Evolutionary conservation across 176 grass and related monocot genomes (phyloP), one percentile per base, ranked within the genome.

Genomic region (Oryza meyeriana): DNA sequence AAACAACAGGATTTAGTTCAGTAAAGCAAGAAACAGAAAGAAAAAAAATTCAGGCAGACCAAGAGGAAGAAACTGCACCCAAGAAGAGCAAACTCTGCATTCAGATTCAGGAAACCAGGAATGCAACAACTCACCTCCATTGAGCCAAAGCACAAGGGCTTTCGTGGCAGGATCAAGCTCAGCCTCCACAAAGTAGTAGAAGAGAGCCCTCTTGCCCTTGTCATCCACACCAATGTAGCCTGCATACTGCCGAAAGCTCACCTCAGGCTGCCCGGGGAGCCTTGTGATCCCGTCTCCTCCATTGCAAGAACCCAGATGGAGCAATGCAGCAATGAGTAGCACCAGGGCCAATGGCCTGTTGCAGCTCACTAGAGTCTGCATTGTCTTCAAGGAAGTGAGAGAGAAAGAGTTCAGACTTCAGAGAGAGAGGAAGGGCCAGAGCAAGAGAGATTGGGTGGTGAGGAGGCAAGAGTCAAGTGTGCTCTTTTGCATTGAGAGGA

Each of bases 101-200:
- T 36, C 12, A 10, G 45, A 69, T 45, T 28, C 28, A 31, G 42
- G 41, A 33, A 50, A 8, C 45, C 38, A 44, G 4, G 27, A 31
- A 25, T 34, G 62, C 8, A 31, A 33, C 27, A 81, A 61, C 71
- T 77, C 80, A 98, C 96, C 96, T 90, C 96, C 96, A 84, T 98
- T 98, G 73, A 98, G 90, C 96, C 96, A 98, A 38, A 98, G 93
- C 41, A 98, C 90, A 39, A 98, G 93, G 31, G 96, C 90, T 76
- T 98, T 98, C 6, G 96, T 64, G 44, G 81, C 70, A 2, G 96
- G 82, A 68, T 93, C 93, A 41, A 89, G 25, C 87, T 95, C 96
- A 26, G 96, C 88, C 88, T 95, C 90, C 5, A 88, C 96, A 41
- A 98, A 98, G 84, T 98, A 98, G 96, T 98, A 98, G 85, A 98